Base-by-base conservation (phyloP, 805 yeast genomes). In the Wickerhamomyces bovis region DNA sequence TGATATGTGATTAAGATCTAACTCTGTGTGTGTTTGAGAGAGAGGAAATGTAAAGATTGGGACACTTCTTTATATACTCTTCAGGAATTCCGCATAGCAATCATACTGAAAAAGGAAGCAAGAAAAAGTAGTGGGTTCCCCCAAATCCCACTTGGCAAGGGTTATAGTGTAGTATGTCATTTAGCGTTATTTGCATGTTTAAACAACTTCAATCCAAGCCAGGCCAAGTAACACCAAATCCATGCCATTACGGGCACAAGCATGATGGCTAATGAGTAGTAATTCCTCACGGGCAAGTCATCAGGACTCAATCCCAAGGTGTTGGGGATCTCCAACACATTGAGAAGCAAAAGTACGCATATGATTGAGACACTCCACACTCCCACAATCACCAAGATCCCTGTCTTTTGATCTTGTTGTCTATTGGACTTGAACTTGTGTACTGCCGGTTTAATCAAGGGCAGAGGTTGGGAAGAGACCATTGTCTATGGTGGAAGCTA, bases 161-260 rank as follows among this genome's bases (percentile, higher is more conserved):
- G n/a, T n/a, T n/a, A n/a, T n/a, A n/a, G n/a, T n/a, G n/a, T n/a
- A n/a, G n/a, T n/a, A n/a, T n/a, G n/a, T n/a, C 31, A 11, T 28
- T 15, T 72, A 21, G 78, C 75, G 8, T 89, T 89, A 54, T 80
- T 83, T 20, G 94, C 83, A 59, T 87, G 94, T 46, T 89, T 70
- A 65, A 87, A 87, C 47, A 86, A 67, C 63, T 87, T 87, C 75
- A 86, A 72, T 33, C 94, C 90, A 40, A 81, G 70, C 95, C 95
- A 87, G 11, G 89, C 78, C 4, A 76, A 66, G 10, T 80, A 65
- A 38, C 89, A 78, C 95, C 95, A 86, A 6, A 80, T 62, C 85
- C 86, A 80, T 1, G 65, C 57, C 16, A 66, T 60, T 9, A 67
- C 70, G 6, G 70, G 66, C 12, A 63, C 39, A 23, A 71, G 53